A percentile compares a stretch with the other conserved stretches of the same genome.
Conservation (phyloP, 352 stramenopile species). For the Globisporangium heterothallicum region DNA sequence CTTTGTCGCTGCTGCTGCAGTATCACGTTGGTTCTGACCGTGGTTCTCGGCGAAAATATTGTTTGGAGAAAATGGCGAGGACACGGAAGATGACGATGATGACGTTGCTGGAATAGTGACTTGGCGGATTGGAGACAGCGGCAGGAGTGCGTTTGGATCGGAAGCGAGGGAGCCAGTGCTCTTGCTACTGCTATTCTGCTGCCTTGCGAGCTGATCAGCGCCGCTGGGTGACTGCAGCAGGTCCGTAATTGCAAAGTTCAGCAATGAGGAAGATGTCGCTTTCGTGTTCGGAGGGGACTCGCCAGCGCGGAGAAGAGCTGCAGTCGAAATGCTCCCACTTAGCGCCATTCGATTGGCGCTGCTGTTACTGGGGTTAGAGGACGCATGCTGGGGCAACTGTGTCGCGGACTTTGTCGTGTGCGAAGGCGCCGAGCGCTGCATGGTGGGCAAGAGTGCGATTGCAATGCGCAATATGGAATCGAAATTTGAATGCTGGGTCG, state of each 20-base stretch:
- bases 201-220: neutral
- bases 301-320: conserved; percentile 16
- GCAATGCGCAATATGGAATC: neutral
- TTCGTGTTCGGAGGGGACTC: conserved; percentile 1
- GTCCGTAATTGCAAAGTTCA: conserved; percentile 28
- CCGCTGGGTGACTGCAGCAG: conserved; percentile 8
- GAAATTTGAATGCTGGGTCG: too few relatives aligned
- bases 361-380: neutral
- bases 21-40: conserved; percentile 1
- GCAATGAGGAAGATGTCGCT: conserved; percentile 1
- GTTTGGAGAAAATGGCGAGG: neutral
- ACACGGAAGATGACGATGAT: neutral
- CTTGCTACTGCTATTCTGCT: neutral
- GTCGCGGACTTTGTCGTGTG: neutral
- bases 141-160: neutral
- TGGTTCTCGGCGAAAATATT: conserved; percentile 4
- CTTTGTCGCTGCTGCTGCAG: neutral
- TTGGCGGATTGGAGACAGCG: conserved; percentile 11
- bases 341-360: conserved; percentile 8
- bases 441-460: neutral
- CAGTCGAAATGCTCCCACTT: conserved; percentile 30
- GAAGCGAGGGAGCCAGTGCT: too few relatives aligned
- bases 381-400: neutral
- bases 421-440: conserved; percentile 2
- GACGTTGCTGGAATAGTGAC: neutral